phyloP scores from a whole-genome alignment of 441 rosid species.

The Geranium incanum region DNA sequence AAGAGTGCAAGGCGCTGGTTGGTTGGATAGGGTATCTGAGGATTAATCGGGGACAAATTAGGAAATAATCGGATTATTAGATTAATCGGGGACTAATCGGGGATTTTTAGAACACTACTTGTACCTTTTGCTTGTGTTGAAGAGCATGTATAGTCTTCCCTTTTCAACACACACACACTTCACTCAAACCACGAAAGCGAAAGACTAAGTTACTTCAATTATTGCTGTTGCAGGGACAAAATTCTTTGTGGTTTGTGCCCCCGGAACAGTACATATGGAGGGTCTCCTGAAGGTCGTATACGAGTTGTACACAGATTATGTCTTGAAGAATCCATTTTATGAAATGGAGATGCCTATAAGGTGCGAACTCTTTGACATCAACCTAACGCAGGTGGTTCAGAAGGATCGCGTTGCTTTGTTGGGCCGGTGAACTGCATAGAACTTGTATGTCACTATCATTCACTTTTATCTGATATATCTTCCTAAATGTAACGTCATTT shows the following conservation, averaged over 20 bases:
- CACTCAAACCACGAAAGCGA: neutral
- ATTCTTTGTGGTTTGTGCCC: conserved; percentile 86
- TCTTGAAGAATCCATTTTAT: conserved; percentile 85
- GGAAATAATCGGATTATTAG: no score
- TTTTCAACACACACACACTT: neutral
- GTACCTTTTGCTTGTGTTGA: neutral
- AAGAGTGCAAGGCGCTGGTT: no score
- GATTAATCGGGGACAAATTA: no score
- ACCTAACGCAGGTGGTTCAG: conserved; percentile 64
- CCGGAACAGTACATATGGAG: conserved; percentile 77
- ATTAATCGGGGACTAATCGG: no score
- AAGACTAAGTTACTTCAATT: neutral
- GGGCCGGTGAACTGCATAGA: conserved; percentile 38
- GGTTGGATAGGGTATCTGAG: no score
- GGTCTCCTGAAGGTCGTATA: conserved; percentile 64
- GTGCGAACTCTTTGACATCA: conserved; percentile 86
- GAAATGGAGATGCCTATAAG: conserved; percentile 98
- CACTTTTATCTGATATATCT: no score
- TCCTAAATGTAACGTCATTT: no score
- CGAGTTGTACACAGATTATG: conserved; percentile 80
- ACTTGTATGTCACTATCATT: neutral
- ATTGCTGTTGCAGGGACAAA: conserved; percentile 58
- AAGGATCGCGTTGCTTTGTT: conserved; percentile 60
- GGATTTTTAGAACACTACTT: no score
- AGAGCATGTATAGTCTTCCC: neutral